Evolutionary conservation across 768 basidiomycete genomes (phyloP).

Genomic region (Tricholomella constricta): DNA sequence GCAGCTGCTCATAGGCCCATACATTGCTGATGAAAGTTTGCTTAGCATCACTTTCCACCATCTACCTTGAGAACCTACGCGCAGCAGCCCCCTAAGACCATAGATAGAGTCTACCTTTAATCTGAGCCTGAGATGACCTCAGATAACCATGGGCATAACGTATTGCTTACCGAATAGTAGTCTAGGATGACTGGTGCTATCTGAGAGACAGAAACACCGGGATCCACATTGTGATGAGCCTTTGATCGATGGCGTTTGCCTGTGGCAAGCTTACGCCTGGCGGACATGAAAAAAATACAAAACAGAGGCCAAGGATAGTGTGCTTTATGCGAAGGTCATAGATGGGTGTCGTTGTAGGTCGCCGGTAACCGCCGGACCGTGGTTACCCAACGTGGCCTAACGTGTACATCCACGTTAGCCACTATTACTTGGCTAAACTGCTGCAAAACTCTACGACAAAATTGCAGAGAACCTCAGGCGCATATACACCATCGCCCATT

Average conservation of each 20-base stretch:
- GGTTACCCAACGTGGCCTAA: too few species aligned
- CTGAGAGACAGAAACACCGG: constrained; percentile 31
- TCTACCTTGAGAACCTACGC: constrained; percentile 46
- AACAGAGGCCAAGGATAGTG: not conserved
- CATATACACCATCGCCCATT: constrained; percentile 75
- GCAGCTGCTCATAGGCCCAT: constrained; percentile 73
- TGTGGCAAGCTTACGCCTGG: constrained; percentile 4
- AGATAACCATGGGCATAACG: not conserved
- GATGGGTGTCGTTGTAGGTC: too few species aligned
- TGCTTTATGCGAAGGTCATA: constrained; percentile 4
- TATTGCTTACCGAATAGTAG: constrained; percentile 32
- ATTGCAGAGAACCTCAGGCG: constrained; percentile 66
- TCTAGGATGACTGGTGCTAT: constrained; percentile 40
- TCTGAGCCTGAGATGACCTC: constrained; percentile 10
- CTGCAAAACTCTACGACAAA: constrained; percentile 24
- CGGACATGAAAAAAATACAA: constrained; percentile 10
- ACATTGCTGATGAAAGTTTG: constrained; percentile 62
- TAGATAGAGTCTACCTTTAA: constrained; percentile 43
- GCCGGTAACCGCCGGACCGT: too few species aligned
- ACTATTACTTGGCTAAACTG: not conserved
- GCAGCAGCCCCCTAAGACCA: constrained; percentile 86
- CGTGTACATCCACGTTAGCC: too few species aligned
- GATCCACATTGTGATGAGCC: constrained; percentile 16
- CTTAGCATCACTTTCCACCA: not conserved
- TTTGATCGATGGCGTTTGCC: not conserved